phyloP scores from a whole-genome alignment of 352 stramenopile genomes.

The Phytophthora fragariaefolia region DNA sequence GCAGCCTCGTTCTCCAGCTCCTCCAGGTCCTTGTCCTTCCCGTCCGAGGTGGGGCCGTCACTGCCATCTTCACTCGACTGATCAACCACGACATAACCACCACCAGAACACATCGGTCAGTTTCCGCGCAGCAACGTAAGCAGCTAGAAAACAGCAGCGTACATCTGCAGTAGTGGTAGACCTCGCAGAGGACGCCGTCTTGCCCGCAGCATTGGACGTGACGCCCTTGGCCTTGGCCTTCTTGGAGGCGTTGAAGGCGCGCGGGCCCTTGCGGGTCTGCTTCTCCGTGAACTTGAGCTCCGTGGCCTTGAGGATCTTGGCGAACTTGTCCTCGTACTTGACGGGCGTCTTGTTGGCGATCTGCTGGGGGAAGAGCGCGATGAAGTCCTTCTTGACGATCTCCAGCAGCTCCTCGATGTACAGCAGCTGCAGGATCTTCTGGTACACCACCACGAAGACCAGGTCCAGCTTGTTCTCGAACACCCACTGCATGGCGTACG shows the following conservation, averaged over 20 bases:
- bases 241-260: slow-evolving; percentile 68
- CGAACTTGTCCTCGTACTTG: slow-evolving; percentile 81
- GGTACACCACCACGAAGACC: slow-evolving; percentile 93
- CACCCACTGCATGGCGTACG: slow-evolving; percentile 91
- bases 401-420: slow-evolving; percentile 94
- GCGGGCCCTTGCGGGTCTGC: slow-evolving; percentile 59
- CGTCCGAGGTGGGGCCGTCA: slow-evolving; percentile 55
- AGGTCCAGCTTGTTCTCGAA: slow-evolving; percentile 93
- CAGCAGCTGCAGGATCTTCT: slow-evolving; percentile 91
- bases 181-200: slow-evolving; percentile 46
- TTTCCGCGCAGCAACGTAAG: background rate
- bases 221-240: slow-evolving; percentile 73
- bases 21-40: slow-evolving; percentile 59
- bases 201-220: slow-evolving; percentile 52
- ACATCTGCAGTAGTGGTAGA: slow-evolving; percentile 50
- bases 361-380: slow-evolving; percentile 74
- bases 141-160: slow-evolving; percentile 11
- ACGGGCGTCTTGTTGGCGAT: slow-evolving; percentile 80
- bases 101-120: slow-evolving; percentile 11
- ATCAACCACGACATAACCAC: slow-evolving; percentile 13
- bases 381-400: slow-evolving; percentile 87
- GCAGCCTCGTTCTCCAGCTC: slow-evolving; percentile 63
- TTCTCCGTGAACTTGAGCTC: slow-evolving; percentile 78
- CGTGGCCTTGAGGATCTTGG: slow-evolving; percentile 76
- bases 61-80: slow-evolving; percentile 74